Base-by-base conservation (phyloP, 805 yeast genomes). In the Sungouiella blattae region DNA sequence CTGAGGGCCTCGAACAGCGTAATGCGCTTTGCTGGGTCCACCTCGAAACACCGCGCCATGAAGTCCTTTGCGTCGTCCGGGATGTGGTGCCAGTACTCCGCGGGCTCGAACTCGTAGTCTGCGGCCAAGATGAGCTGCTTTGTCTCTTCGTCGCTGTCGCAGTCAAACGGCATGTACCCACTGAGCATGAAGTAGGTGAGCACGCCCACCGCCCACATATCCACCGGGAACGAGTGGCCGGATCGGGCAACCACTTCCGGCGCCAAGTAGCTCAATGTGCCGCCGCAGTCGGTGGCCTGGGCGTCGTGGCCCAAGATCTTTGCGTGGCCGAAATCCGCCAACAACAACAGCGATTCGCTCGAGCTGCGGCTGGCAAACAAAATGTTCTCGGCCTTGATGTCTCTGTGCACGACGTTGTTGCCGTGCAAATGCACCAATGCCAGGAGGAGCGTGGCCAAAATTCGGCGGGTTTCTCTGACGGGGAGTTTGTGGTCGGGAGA, bases 201-300 rank as follows among this genome's bases (percentile, higher is more conserved):
- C 2, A 83, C 87, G 2, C 89, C 91, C 18, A 83, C 64, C 0
- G 89, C 83, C 91, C 91, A 83, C 21, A 83, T 67, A 51, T 83
- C 91, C 2, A 82, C 81, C 3, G 75, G 70, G 42, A 61, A 67
- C 17, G 74, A 73, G 46, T 82, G 83, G n/a, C 78, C 77, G 32
- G 72, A 62, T 11, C 63, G 55, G 36, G 75, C 64, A 26, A 83
- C 68, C 32, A 59, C 55, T 50, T 83, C 89, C 1, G 91, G 91
- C 0, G 89, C 83, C 73, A 83, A 77, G 56, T 83, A 83, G 14
- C 85, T 79, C 5, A 83, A 71, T 1, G 91, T 83, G 0, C 91
- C 91, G 7, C 45, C 47, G 28, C 41, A 35, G 18, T 48, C 18
- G 4, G 25, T 33, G 2, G 41, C 47, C 21, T 18, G 21, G 11